phyloP scores from a whole-genome alignment of 2,329 filamentous ascomycete genomes.

The Bipolaris cookei region DNA sequence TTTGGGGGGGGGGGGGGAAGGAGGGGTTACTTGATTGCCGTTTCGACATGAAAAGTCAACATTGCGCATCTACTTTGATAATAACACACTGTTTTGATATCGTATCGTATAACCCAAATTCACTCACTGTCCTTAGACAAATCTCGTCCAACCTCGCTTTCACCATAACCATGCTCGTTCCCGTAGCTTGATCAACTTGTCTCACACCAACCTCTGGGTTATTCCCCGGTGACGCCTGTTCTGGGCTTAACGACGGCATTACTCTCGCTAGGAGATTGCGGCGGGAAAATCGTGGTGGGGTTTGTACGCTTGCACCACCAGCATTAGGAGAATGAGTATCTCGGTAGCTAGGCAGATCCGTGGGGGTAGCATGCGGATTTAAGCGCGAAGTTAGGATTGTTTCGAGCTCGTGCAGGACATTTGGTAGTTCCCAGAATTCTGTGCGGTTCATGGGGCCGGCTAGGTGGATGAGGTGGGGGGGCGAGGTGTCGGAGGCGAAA shows the following conservation, averaged over 20 bases:
- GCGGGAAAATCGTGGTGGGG: conserved; percentile 14
- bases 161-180: conserved; percentile 32
- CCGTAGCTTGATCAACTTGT: conserved; percentile 4
- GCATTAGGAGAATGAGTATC: too few relatives aligned
- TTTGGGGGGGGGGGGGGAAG: too few relatives aligned
- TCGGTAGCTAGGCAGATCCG: conserved; percentile 5
- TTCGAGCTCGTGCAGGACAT: conserved; percentile 52
- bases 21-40: neutral
- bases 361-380: conserved; percentile 27
- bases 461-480: conserved; percentile 50
- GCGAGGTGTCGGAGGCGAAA: conserved; percentile 49
- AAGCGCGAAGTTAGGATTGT: conserved; percentile 42
- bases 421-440: conserved; percentile 53
- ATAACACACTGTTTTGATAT: conserved; percentile 45
- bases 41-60: conserved; percentile 20
- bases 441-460: conserved; percentile 50
- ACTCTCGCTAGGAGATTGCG: conserved; percentile 34
- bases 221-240: conserved; percentile 25
- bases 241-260: conserved; percentile 27
- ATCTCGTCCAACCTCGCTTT: conserved; percentile 42
- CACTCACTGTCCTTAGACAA: conserved; percentile 42
- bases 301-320: conserved; percentile 3
- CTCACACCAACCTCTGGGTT: conserved; percentile 31
- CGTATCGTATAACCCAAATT: conserved; percentile 47
- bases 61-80: conserved; percentile 40